Evolutionary conservation across 1,139 yeast genomes (phyloP).

Genomic region (Trichomonascaceae sp.): DNA sequence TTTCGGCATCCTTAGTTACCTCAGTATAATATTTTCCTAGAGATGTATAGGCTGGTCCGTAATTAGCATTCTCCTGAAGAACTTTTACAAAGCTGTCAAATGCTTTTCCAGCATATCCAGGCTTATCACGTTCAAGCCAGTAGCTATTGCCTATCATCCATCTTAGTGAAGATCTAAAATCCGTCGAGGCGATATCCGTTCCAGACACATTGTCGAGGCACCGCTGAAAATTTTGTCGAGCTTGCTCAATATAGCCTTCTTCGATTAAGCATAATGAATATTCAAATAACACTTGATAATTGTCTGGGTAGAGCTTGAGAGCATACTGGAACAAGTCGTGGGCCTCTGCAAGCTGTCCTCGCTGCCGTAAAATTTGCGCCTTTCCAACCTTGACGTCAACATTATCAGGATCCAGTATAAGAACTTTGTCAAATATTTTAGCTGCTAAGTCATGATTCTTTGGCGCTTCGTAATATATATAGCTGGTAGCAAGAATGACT

Average conservation of each 20-base stretch:
- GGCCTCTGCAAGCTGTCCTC: conserved; percentile 53
- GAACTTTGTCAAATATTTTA: conserved; percentile 59
- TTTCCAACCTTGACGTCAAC: conserved; percentile 71
- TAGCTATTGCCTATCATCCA: conserved; percentile 73
- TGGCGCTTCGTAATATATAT: conserved; percentile 85
- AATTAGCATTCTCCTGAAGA: conserved; percentile 54
- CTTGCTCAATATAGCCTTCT: conserved; percentile 45
- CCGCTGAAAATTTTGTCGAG: conserved; percentile 45
- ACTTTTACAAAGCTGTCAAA: conserved; percentile 56
- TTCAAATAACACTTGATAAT: conserved; percentile 60
- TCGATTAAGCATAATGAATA: conserved; percentile 73
- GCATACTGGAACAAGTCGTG: conserved; percentile 47
- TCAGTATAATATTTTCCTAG: conserved; percentile 66
- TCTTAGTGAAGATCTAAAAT: conserved; percentile 51
- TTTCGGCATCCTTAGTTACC: conserved; percentile 48
- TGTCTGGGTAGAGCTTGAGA: conserved; percentile 43
- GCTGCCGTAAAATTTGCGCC: conserved; percentile 68
- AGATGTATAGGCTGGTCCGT: conserved; percentile 73
- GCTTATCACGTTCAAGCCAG: conserved; percentile 25
- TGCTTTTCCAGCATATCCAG: conserved; percentile 28
- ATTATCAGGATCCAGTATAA: conserved; percentile 46
- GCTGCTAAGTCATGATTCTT: conserved; percentile 74
- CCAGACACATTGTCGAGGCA: conserved; percentile 46
- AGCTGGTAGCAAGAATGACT: conserved; percentile 65
- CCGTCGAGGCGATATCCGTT: conserved; percentile 44